Evolutionary conservation across 805 yeast genomes (phyloP), one percentile per base, ranked within the genome.

Genomic region (Wickerhamiella alocasiicola): DNA sequence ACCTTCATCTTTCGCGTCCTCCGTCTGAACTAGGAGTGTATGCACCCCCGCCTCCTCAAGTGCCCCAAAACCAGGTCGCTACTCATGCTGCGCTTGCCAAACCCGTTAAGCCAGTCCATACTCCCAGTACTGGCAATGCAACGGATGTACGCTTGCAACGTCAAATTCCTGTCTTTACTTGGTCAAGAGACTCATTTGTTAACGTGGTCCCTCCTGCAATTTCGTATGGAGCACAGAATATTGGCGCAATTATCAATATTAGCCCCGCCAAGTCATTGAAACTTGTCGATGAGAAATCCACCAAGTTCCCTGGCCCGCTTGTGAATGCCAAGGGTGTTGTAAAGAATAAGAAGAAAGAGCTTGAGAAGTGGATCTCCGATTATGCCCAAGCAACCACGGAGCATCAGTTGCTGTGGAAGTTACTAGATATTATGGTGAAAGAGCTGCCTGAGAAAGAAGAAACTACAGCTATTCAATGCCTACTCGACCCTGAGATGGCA

Each of bases 231-330:
- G 27, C 33, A 2, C 37, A 31, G 4, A 23, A 25, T 4, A 20
- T 25, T 18, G 38, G 30, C 9, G 9, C 38, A 3, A 12, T 18
- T 9, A 36, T 45, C 20, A 6, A 24, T 1, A 31, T 44, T 25
- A 34, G 28, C 6, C 17, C 30, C 13, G 15, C 25, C 24, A 19
- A 23, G 13, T 31, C 23, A 9, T 30, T 41, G 9, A 9, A 26
- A n/a, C 30, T 37, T 3, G 11, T 36, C 41, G 31, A 34, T 7
- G 33, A 17, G n/a, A 55, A 54, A 54, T 49, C 49, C 51, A 19
- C 43, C 31, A 62, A 62, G 36, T 79, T 72, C 56, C 91, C 81
- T 1, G 83, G 79, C 0, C 94, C 95, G 0, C 61, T 83, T 38
- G 55, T 65, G 3, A 70, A 67, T 42, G 50, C 63, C 3, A 60